Base-by-base conservation (phyloP, 441 rosid genomes). In the Adansonia madagascariensis region DNA sequence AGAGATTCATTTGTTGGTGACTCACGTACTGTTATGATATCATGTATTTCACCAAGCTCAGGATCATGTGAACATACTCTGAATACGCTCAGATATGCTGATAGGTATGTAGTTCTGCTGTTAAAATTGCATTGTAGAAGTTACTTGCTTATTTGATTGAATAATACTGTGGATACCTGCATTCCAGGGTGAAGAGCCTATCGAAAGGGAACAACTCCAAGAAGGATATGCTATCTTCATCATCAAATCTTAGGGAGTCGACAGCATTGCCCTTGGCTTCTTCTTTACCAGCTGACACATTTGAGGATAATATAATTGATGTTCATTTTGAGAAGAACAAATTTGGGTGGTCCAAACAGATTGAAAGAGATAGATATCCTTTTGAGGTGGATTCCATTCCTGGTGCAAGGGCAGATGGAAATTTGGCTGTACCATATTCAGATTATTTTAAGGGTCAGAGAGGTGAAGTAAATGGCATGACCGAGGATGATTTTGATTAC, bases 1-100 rank as follows among this genome's bases (percentile, higher is more conserved):
- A 86, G 98, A 78, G 98, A 94, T 87, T 94, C 98, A 39, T 94
- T 94, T 78, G 91, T 94, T 78, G 97, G 97, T 14, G 87, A 94
- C 83, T 94, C 98, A 0, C 93, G 97, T 63, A 94, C 98, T 79
- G 97, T 92, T 18, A 94, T 94, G 97, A 90, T 92, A 77, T 94
- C 98, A 8, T 92, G 97, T 75, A 90, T 94, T 83, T 92, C 98
- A 71, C 98, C 98, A 10, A 87, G 97, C 85, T 94, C 97, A 50
- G 97, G 95, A 73, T 94, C 95, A 56, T 94, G 98, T 82, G 97
- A 92, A 80, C 98, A 94, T 79, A 92, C 98, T 47, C 91, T 94
- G 65, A 94, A 94, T 82, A 94, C 98, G 8, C 78, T 94, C 67
- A 87, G 98, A 87, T 92, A 94, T 79, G 95, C 97, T 18, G 98